phyloP scores from a whole-genome alignment of 495 filamentous ascomycete species.

The Tuber umbilicatum region DNA sequence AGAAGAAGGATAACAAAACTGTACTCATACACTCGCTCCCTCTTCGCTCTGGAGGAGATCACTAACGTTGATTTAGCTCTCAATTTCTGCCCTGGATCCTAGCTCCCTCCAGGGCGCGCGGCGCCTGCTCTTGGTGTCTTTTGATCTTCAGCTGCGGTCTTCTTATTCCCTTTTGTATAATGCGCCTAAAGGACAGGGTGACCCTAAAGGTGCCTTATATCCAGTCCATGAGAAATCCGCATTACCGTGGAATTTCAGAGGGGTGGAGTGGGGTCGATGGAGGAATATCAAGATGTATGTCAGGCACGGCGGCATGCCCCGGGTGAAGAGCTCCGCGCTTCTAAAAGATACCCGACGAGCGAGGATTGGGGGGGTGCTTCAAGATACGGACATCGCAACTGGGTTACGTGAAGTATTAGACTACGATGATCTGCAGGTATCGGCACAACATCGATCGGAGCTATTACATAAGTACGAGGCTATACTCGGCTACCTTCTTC shows the following conservation, averaged over 20 bases:
- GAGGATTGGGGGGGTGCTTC: background rate
- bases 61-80: slow-evolving; percentile 28
- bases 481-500: slow-evolving; percentile 29
- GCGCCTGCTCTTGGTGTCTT: slow-evolving; percentile 36
- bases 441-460: background rate
- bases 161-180: slow-evolving; percentile 31
- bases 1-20: slow-evolving; percentile 23
- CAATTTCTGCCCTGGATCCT: slow-evolving; percentile 32
- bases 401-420: slow-evolving; percentile 22
- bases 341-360: background rate
- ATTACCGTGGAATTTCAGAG: slow-evolving; percentile 36
- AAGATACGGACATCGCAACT: background rate
- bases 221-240: slow-evolving; percentile 24
- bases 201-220: slow-evolving; percentile 28
- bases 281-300: slow-evolving; percentile 22
- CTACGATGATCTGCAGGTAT: slow-evolving; percentile 7
- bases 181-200: slow-evolving; percentile 6
- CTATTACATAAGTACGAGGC: slow-evolving; percentile 22
- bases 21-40: slow-evolving; percentile 16
- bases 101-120: slow-evolving; percentile 35
- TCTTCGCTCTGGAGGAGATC: background rate
- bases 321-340: background rate
- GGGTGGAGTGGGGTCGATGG: slow-evolving; percentile 37
- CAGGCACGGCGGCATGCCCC: background rate
- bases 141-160: slow-evolving; percentile 29